Percentiles rank a stretch among this genome's conserved stretches.
Conservation (phyloP, 495 filamentous ascomycete species). For the Penicillium verhagenii region DNA sequence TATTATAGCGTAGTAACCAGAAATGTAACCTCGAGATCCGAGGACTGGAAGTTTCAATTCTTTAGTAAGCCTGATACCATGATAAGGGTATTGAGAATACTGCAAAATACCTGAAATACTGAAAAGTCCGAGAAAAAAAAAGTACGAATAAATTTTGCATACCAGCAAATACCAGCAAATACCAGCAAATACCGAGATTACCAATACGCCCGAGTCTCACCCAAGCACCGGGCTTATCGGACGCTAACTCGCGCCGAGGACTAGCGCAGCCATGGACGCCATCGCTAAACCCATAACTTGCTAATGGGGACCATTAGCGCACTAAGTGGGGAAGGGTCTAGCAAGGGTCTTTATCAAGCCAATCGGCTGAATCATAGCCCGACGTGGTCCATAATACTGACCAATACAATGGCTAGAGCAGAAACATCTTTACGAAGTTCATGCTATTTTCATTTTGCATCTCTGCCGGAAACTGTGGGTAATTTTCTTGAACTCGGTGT, state of each 20-base stretch:
- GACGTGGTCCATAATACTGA: neutral
- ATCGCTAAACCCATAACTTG: neutral
- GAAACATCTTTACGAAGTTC: neutral
- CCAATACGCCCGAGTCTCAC: too few relatives aligned
- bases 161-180: too few relatives aligned
- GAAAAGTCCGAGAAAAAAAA: too few relatives aligned
- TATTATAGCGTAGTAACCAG: neutral
- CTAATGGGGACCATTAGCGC: neutral
- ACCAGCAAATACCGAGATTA: too few relatives aligned
- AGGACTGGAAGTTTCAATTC: too few relatives aligned
- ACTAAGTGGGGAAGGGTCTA: neutral
- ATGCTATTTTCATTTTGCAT: neutral
- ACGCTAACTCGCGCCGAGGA: neutral
- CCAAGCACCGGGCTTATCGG: neutral
- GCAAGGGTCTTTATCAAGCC: slow-evolving; percentile 16
- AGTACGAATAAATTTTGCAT: too few relatives aligned
- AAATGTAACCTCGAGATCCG: neutral
- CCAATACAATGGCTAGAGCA: neutral
- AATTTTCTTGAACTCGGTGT: neutral
- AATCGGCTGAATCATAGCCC: slow-evolving; percentile 8
- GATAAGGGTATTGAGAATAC: neutral
- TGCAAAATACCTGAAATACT: too few relatives aligned
- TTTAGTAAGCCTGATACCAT: neutral
- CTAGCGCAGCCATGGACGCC: neutral
- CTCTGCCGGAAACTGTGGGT: neutral